phyloP scores from a whole-genome alignment of 148 eudicot species.

The Drosera capensis region DNA sequence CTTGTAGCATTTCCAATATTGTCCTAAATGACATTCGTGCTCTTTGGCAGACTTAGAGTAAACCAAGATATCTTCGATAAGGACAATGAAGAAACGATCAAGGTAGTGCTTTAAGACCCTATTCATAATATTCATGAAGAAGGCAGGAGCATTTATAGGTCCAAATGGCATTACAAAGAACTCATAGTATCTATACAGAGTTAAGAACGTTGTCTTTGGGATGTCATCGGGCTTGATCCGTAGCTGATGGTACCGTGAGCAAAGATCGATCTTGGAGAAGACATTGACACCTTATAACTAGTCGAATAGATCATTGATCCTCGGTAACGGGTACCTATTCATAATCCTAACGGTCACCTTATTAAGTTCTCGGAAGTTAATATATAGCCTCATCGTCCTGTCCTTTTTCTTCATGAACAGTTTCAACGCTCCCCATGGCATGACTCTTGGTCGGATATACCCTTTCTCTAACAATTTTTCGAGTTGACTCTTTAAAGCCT shows the following conservation, averaged over 20 bases:
- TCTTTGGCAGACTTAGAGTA: not conserved
- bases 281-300: not conserved
- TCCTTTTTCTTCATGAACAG: too few relatives aligned
- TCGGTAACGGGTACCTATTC: not conserved
- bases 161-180: slow-evolving; percentile 2
- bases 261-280: not conserved
- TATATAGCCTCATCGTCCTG: too few relatives aligned
- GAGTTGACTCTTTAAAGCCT: too few relatives aligned
- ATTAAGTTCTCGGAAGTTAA: not conserved
- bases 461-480: not conserved
- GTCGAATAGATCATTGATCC: too few relatives aligned
- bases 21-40: not conserved
- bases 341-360: not conserved
- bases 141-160: not conserved
- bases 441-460: not conserved
- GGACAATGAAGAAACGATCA: not conserved
- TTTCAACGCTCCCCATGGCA: not conserved
- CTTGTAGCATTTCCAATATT: not conserved
- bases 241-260: too few relatives aligned
- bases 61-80: not conserved
- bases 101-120: not conserved
- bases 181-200: too few relatives aligned
- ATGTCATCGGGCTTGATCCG: too few relatives aligned
- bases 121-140: not conserved
- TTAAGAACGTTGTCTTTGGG: too few relatives aligned